Conservation (phyloP, 768 basidiomycete genomes). For the Leccinum pellstonianum region DNA sequence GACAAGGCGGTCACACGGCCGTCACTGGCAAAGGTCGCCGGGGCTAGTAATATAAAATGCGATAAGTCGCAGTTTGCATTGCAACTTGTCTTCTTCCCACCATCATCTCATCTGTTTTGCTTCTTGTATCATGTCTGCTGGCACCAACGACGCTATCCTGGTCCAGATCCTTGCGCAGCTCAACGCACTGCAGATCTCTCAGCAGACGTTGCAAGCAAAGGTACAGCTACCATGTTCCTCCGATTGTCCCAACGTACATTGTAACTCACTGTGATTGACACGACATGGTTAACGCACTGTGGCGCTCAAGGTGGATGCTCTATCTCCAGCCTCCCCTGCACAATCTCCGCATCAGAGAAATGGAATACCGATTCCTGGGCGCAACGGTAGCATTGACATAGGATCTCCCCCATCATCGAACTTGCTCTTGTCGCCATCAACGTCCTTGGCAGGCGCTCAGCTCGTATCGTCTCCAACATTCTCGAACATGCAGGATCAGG, state of each 20-base stretch:
- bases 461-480: constrained; percentile 30
- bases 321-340: constrained; percentile 30
- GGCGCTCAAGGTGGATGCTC: constrained; percentile 48
- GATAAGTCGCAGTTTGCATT: neutral
- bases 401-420: constrained; percentile 26
- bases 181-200: constrained; percentile 66
- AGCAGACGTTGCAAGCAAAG: constrained; percentile 79
- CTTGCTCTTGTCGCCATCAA: constrained; percentile 31
- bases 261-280: constrained; percentile 1
- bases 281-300: neutral
- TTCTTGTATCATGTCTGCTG: constrained; percentile 27
- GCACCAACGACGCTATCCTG: constrained; percentile 51
- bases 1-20: neutral
- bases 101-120: constrained; percentile 10
- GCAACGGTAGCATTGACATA: constrained; percentile 6
- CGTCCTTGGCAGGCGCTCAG: constrained; percentile 24
- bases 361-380: constrained; percentile 29
- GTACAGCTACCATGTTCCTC: constrained; percentile 36
- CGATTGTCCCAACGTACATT: constrained; percentile 1
- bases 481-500: constrained; percentile 20
- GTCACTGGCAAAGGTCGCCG: neutral
- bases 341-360: constrained; percentile 26
- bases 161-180: constrained; percentile 74
- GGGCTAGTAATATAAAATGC: constrained; percentile 9
- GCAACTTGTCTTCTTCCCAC: constrained; percentile 11